Evolutionary conservation across 768 basidiomycete genomes (phyloP).

Genomic region (Russula griseocarnosa): DNA sequence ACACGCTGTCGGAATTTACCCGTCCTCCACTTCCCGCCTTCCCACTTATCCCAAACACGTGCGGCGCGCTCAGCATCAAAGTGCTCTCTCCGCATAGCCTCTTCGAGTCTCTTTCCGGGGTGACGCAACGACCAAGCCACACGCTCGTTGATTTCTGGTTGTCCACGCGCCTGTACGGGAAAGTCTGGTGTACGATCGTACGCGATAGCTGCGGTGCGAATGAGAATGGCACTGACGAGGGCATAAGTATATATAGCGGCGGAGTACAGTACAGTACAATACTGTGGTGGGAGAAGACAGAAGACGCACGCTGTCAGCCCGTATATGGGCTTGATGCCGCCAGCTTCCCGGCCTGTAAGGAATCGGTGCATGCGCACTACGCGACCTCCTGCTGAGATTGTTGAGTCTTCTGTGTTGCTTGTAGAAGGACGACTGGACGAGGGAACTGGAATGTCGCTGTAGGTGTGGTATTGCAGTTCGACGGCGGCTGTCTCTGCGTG

Average conservation of each 20-base stretch:
- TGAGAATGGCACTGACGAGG: constrained; percentile 45
- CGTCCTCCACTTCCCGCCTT: constrained; percentile 14
- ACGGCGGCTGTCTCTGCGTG: constrained; percentile 34
- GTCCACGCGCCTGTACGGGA: constrained; percentile 42
- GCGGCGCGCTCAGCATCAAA: constrained; percentile 30
- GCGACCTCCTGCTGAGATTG: neutral
- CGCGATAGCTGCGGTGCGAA: constrained; percentile 47
- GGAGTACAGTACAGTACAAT: no score
- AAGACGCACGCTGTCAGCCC: constrained; percentile 77
- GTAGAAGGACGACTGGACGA: constrained; percentile 31
- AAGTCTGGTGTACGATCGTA: constrained; percentile 47
- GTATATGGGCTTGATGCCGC: constrained; percentile 84
- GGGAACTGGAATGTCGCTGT: constrained; percentile 49
- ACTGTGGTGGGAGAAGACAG: no score
- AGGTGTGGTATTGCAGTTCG: constrained; percentile 64
- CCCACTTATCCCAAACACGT: constrained; percentile 25
- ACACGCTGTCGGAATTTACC: constrained; percentile 3
- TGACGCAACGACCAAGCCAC: constrained; percentile 43
- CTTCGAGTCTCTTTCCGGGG: constrained; percentile 29
- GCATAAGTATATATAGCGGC: neutral
- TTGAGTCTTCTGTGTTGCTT: neutral
- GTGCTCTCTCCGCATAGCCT: constrained; percentile 31
- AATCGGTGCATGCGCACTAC: constrained; percentile 64
- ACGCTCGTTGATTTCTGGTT: constrained; percentile 41
- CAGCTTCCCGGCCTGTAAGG: constrained; percentile 79